Evolutionary conservation across 495 filamentous ascomycete genomes (phyloP), one percentile per base, ranked within the genome.

Genomic region (Talaromyces adpressus): DNA sequence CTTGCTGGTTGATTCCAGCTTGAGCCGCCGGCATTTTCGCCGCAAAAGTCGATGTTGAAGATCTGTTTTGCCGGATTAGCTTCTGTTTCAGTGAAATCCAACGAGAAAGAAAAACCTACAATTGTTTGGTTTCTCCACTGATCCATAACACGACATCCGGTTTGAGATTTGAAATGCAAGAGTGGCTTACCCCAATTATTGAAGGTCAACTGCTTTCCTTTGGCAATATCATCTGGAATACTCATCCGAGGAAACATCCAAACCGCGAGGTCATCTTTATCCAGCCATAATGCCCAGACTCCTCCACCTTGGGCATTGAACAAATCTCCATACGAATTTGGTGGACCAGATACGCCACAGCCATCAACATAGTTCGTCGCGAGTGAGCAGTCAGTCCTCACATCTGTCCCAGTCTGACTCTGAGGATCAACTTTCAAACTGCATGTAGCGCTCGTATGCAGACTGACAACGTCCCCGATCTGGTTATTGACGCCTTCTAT

Each of bases 291-390:
- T 12, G 47, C 61, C 29, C 51, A 62, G 6, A 52, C 23, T 14
- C 61, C 61, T 52, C 61, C 61, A 20, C 51, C 30, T 22, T 32
- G 39, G 4, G 47, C 51, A 41, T 62, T 62, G 47, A 62, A 62
- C 41, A 20, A n/a, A 34, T 52, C 51, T 34, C 61, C 61, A 54
- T 62, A 62, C 1, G 47, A 34, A 36, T 54, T 41, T 5, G 47
- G n/a, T 3, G 47, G 41, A 23, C 61, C 61, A 14, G 27, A 34
- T n/a, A 62, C 61, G 4, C 27, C 45, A 12, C 61, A 62, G 1
- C 61, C 61, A 16, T 62, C 61, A 3, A 56, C 27, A 52, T 18
- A 36, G 11, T 60, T 60, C 8, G 58, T 41, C n/a, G 25, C 18
- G 20, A 60, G 32, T n/a, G 61, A 62, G 47, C 61, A 62, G 61